A percentile compares a stretch with the other conserved stretches of the same genome.
Evolutionary conservation across 306 rosid species (phyloP).

Genomic region (Malus sylvestris): DNA sequence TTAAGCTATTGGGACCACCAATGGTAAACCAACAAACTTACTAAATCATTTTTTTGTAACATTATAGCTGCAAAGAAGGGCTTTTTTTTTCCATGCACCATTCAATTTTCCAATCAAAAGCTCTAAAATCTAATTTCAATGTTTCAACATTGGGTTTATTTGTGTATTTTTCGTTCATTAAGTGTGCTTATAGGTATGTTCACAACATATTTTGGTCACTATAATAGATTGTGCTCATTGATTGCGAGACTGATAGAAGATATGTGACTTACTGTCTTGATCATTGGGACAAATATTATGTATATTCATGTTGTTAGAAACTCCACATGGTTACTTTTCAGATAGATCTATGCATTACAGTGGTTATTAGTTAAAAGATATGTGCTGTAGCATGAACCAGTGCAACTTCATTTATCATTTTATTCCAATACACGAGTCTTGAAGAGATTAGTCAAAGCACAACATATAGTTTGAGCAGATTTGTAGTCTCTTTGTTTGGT

Average conservation of each 20-base stretch:
- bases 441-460: not conserved
- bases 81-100: not conserved
- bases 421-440: not conserved
- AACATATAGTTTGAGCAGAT: not conserved
- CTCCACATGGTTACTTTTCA: not conserved
- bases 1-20: not conserved
- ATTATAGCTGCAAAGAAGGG: not conserved
- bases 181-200: not conserved
- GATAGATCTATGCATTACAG: not conserved
- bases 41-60: not conserved
- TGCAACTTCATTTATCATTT: not conserved
- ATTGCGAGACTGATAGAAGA: not conserved
- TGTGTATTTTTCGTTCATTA: not conserved
- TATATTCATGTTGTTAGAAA: not conserved
- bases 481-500: not conserved
- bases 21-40: not conserved
- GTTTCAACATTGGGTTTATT: not conserved
- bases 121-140: not conserved
- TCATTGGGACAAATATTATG: not conserved
- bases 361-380: not conserved
- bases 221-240: not conserved
- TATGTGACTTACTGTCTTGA: not conserved
- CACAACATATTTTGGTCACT: not conserved
- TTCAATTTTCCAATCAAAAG: not conserved
- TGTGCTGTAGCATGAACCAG: not conserved